Percentiles rank a stretch among this genome's conserved stretches.
Evolutionary conservation across 73 alveolate species (phyloP).

Genomic region (Blepharisma stoltei): DNA sequence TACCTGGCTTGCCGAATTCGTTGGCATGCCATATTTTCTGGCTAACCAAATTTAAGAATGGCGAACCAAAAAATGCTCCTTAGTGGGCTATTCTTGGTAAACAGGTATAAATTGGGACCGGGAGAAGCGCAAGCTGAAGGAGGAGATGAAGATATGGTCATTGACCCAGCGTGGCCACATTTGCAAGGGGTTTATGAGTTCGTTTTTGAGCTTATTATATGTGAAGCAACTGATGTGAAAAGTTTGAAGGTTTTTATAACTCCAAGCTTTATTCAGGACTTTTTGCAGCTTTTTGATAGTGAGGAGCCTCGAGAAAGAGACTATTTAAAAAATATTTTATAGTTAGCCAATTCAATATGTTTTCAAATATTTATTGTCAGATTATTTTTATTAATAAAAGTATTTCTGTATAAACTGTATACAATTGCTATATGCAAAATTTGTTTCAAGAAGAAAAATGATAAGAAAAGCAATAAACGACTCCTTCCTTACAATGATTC

Average conservation of each 20-base stretch:
- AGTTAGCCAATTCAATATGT: too few relatives aligned
- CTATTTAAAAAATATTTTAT: conserved; percentile 69
- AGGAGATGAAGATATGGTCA: conserved; percentile 35
- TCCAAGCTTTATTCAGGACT: conserved; percentile 60
- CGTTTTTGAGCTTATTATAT: conserved; percentile 60
- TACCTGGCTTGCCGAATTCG: too few relatives aligned
- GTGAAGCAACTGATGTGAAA: conserved; percentile 68
- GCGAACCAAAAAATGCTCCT: too few relatives aligned
- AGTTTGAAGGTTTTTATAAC: conserved; percentile 56
- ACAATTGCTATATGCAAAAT: conserved; percentile 82
- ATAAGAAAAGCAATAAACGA: conserved; percentile 84
- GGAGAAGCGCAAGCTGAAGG: conserved; percentile 49
- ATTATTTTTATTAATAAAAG: too few relatives aligned
- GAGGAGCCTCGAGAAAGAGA: conserved; percentile 78
- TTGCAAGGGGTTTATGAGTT: conserved; percentile 73
- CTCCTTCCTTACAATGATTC: conserved; percentile 80
- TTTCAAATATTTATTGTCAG: too few relatives aligned
- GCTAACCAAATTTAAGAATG: too few relatives aligned
- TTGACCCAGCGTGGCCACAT: conserved; percentile 81
- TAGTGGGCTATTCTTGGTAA: too few relatives aligned
- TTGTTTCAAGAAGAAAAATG: conserved; percentile 80
- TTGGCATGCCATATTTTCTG: too few relatives aligned
- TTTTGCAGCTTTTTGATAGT: conserved; percentile 68
- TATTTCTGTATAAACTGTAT: too few relatives aligned
- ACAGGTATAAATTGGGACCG: conserved; percentile 32